Percentiles rank a stretch among this genome's conserved stretches.
phyloP scores from a whole-genome alignment of 148 eudicot genomes.

The Nepenthes mirabilis region DNA sequence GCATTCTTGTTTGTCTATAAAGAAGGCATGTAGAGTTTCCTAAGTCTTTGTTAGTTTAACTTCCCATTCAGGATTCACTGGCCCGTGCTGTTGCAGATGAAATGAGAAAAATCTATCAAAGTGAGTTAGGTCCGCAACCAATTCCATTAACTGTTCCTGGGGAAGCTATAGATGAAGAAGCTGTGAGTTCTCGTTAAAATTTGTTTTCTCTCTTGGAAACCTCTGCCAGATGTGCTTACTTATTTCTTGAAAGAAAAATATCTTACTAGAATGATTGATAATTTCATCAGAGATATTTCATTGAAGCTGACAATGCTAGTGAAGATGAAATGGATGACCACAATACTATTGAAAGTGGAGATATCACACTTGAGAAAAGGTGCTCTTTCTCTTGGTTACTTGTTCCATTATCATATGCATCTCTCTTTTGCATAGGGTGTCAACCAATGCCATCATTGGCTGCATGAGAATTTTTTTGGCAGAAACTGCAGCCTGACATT shows the following conservation, averaged over 20 bases:
- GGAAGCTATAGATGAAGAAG: slow-evolving; percentile 69
- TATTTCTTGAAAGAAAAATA: slow-evolving; percentile 2
- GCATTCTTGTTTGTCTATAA: neutral
- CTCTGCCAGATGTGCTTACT: neutral
- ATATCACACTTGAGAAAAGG: slow-evolving; percentile 44
- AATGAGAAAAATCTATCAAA: slow-evolving; percentile 73
- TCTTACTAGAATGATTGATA: neutral
- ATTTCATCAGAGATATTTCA: slow-evolving; percentile 57
- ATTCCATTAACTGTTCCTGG: slow-evolving; percentile 61
- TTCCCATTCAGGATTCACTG: slow-evolving; percentile 50
- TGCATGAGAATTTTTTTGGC: too few species aligned
- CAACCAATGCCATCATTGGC: too few species aligned
- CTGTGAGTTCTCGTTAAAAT: slow-evolving; percentile 32
- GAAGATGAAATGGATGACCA: slow-evolving; percentile 44
- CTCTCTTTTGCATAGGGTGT: too few species aligned
- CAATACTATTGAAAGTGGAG: slow-evolving; percentile 19
- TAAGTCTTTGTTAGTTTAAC: neutral
- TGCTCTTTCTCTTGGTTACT: slow-evolving; percentile 3
- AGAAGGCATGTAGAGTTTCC: neutral
- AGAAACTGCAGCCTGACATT: too few species aligned
- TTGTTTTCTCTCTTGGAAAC: slow-evolving; percentile 1
- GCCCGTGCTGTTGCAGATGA: slow-evolving; percentile 94
- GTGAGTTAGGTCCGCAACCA: slow-evolving; percentile 79
- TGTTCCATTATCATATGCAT: too few species aligned
- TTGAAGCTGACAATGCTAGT: slow-evolving; percentile 62